phyloP scores from a whole-genome alignment of 2,329 filamentous ascomycete species.

The Nemania bipapillata region DNA sequence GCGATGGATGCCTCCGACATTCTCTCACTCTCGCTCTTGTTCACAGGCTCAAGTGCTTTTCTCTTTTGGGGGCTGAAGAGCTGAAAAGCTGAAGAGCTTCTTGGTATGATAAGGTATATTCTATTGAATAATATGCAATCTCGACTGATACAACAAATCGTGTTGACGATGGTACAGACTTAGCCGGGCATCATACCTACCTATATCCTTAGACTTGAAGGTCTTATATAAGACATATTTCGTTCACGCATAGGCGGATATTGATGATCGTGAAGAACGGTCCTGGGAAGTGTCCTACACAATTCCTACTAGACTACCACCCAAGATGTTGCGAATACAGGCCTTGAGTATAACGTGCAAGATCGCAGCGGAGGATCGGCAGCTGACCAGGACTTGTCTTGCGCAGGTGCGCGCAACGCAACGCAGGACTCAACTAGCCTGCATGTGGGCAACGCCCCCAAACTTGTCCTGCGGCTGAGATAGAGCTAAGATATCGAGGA shows the following conservation, averaged over 20 bases:
- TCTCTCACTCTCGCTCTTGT: background rate
- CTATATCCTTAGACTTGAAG: background rate
- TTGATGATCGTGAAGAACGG: slow-evolving; percentile 5
- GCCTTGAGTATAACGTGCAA: background rate
- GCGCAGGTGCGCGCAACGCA: slow-evolving; percentile 31
- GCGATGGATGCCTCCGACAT: slow-evolving; percentile 17
- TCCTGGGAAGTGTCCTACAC: slow-evolving; percentile 28
- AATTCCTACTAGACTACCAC: background rate
- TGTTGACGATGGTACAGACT: slow-evolving; percentile 13
- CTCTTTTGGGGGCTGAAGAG: background rate
- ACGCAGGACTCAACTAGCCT: slow-evolving; percentile 6
- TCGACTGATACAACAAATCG: background rate
- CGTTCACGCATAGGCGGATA: background rate
- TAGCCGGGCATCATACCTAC: slow-evolving; percentile 1
- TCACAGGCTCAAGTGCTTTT: background rate
- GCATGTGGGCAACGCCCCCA: slow-evolving; percentile 1
- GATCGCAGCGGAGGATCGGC: background rate
- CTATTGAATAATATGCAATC: background rate
- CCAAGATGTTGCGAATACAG: slow-evolving; percentile 8
- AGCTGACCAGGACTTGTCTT: slow-evolving; percentile 20
- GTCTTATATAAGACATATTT: slow-evolving; percentile 18
- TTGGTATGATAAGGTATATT: background rate
- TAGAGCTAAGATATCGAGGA: background rate
- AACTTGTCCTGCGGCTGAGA: background rate
- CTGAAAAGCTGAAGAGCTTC: too few species aligned